phyloP scores from a whole-genome alignment of 1,284 basidiomycete species.

The Naganishia albida region DNA sequence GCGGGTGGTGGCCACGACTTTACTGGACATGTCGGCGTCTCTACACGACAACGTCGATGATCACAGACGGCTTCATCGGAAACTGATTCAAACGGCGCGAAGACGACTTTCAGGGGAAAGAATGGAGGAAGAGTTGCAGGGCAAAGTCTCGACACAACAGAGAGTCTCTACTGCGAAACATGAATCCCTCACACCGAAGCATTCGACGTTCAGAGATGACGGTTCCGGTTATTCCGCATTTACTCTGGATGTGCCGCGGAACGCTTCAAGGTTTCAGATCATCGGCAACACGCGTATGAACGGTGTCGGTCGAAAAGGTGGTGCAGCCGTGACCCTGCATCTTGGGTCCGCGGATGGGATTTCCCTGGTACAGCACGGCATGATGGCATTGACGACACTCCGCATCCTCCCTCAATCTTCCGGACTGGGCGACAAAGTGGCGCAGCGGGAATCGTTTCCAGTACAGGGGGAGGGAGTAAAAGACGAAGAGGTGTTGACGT shows the following conservation, averaged over 20 bases:
- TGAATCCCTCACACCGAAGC: background rate
- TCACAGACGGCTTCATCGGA: background rate
- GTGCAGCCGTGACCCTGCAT: slow-evolving; percentile 37
- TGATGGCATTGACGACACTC: slow-evolving; percentile 20
- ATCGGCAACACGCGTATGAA: slow-evolving; percentile 16
- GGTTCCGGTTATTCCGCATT: background rate
- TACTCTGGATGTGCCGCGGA: background rate
- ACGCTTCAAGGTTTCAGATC: slow-evolving; percentile 3
- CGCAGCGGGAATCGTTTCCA: slow-evolving; percentile 40
- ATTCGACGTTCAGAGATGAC: slow-evolving; percentile 7
- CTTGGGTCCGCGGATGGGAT: slow-evolving; percentile 14
- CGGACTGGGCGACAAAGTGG: background rate
- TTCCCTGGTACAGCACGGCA: background rate
- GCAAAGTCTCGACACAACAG: no score
- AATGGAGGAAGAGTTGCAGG: background rate
- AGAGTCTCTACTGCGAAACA: background rate
- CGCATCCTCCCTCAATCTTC: slow-evolving; percentile 27
- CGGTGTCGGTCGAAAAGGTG: slow-evolving; percentile 11
- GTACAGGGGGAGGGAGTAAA: slow-evolving; percentile 45
- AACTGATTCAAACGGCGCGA: slow-evolving; percentile 6
- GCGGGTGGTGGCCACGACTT: slow-evolving; percentile 76
- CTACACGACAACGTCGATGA: background rate
- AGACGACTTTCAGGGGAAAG: slow-evolving; percentile 20
- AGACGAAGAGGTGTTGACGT: slow-evolving; percentile 36
- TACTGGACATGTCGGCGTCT: slow-evolving; percentile 62